phyloP scores from a whole-genome alignment of 1,284 basidiomycete species.

The Athelia psychrophila region DNA sequence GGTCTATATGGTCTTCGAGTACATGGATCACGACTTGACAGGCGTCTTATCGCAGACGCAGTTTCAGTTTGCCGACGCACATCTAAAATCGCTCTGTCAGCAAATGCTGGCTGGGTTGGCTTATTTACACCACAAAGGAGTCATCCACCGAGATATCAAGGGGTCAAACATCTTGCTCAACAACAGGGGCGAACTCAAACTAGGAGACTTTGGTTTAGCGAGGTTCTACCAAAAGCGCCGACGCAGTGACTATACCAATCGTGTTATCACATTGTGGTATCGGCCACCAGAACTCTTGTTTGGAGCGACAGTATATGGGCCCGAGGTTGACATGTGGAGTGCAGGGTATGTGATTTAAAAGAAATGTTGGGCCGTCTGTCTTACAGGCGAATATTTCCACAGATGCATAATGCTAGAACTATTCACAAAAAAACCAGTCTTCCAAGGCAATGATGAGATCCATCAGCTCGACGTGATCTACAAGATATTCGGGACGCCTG shows the following conservation, averaged over 20 bases:
- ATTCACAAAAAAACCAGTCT: constrained; percentile 91
- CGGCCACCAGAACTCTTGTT: constrained; percentile 94
- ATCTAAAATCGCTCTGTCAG: constrained; percentile 92
- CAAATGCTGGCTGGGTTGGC: constrained; percentile 94
- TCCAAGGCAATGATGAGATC: constrained; percentile 97
- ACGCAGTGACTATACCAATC: constrained; percentile 93
- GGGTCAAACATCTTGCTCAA: constrained; percentile 98
- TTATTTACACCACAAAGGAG: constrained; percentile 93
- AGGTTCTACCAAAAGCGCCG: constrained; percentile 92
- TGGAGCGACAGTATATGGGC: constrained; percentile 95
- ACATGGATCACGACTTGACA: constrained; percentile 98
- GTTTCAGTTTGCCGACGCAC: constrained; percentile 80
- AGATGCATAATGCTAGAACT: constrained; percentile 99
- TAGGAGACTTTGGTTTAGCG: constrained; percentile 98
- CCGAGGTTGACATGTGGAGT: constrained; percentile 99
- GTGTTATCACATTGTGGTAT: constrained; percentile 99
- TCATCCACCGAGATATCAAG: constrained; percentile 98
- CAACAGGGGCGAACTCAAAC: constrained; percentile 89
- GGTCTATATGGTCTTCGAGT: constrained; percentile 99
- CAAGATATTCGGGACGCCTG: constrained; percentile 88
- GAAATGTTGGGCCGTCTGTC: constrained; percentile 3
- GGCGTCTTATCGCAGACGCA: constrained; percentile 92
- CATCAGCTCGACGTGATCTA: constrained; percentile 95
- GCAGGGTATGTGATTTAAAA: constrained; percentile 70
- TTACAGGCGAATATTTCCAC: constrained; percentile 5